These are phyloP conservation scores for Globisporangium canariense DNA, from an alignment of 352 stramenopile genomes.

Conservation along the genomic window DNA sequence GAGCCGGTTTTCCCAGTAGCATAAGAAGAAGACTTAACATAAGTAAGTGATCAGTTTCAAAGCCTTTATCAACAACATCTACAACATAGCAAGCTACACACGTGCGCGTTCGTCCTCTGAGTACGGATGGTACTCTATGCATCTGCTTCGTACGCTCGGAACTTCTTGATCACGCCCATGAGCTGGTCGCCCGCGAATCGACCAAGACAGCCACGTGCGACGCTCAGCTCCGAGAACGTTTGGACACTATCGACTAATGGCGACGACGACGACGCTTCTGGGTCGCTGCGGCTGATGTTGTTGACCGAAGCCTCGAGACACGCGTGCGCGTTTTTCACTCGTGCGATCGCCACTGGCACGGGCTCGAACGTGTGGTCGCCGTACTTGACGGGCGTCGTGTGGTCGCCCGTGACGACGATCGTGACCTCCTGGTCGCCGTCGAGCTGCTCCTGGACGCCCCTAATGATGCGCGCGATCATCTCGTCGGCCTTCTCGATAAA, in stretches of 20 bases:
- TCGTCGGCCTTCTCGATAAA: constrained; percentile 84
- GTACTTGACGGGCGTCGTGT: constrained; percentile 85
- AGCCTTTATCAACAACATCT: background rate
- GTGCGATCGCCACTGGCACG: constrained; percentile 76
- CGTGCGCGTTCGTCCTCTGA: background rate
- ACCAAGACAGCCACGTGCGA: constrained; percentile 64
- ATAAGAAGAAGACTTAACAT: background rate
- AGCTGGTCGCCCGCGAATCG: constrained; percentile 83
- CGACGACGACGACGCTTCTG: constrained; percentile 1
- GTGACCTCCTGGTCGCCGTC: constrained; percentile 50
- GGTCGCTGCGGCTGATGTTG: background rate
- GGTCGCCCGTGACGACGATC: constrained; percentile 84
- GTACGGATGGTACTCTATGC: constrained; percentile 21
- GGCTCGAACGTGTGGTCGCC: constrained; percentile 88
- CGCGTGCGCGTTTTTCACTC: constrained; percentile 33
- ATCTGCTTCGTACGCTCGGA: constrained; percentile 45
- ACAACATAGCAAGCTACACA: background rate
- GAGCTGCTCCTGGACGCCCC: constrained; percentile 41
- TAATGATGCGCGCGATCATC: constrained; percentile 66
- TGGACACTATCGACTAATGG: constrained; percentile 50
- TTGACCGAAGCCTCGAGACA: constrained; percentile 19
- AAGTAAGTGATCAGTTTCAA: background rate
- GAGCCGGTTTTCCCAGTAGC: constrained; percentile 28
- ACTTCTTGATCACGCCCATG: constrained; percentile 80
- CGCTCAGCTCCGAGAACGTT: constrained; percentile 65